phyloP scores from a whole-genome alignment of 345 rosid genomes.

The Gossypium ekmanianum region DNA sequence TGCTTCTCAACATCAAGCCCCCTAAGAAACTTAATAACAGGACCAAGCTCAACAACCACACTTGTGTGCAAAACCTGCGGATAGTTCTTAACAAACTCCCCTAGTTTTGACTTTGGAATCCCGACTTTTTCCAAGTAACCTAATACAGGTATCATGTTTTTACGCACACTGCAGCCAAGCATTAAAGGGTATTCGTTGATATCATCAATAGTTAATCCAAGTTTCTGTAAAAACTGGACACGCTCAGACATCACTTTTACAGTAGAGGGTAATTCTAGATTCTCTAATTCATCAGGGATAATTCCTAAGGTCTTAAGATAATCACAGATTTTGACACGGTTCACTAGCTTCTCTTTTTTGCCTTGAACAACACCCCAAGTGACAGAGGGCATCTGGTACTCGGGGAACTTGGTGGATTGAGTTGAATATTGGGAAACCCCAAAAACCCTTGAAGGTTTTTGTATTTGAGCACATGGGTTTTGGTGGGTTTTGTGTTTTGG shows the following conservation, averaged over 20 bases:
- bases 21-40: constrained; percentile 80
- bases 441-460: constrained; percentile 21
- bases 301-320: constrained; percentile 76
- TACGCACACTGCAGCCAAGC: constrained; percentile 82
- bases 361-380: constrained; percentile 95
- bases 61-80: constrained; percentile 81
- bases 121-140: constrained; percentile 83
- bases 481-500: constrained; percentile 24
- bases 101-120: constrained; percentile 59
- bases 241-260: constrained; percentile 88
- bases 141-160: constrained; percentile 86
- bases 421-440: constrained; percentile 41
- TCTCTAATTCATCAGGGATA: constrained; percentile 80
- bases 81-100: constrained; percentile 76
- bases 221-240: constrained; percentile 75
- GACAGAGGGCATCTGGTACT: constrained; percentile 93
- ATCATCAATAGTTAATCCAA: constrained; percentile 75
- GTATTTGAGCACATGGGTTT: constrained; percentile 20
- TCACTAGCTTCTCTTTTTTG: constrained; percentile 74
- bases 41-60: constrained; percentile 89
- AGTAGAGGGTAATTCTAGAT: constrained; percentile 78
- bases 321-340: constrained; percentile 88
- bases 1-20: constrained; percentile 91
- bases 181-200: constrained; percentile 78
- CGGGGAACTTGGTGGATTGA: constrained; percentile 67